A percentile compares a stretch with the other conserved stretches of the same genome.
These are phyloP conservation scores for Torulaspora globosa DNA, from an alignment of 1,139 yeast genomes.

Conservation along the genomic window DNA sequence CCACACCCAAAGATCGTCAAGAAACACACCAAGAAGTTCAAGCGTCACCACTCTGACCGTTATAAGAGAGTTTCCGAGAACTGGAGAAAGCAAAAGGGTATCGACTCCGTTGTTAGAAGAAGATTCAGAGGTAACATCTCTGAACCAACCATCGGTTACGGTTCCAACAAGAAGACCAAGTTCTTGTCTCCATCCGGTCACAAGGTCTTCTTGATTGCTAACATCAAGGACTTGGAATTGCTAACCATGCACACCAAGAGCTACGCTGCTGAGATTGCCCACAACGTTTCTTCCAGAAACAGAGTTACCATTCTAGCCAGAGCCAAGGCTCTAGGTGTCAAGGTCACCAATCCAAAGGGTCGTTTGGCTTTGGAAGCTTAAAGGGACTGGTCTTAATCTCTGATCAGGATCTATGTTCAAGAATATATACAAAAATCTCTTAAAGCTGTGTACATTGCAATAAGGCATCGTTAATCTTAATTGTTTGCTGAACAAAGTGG, in stretches of 20 bases:
- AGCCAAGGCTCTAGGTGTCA: slow-evolving; percentile 97
- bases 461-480: slow-evolving; percentile 9
- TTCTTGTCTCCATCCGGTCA: slow-evolving; percentile 96
- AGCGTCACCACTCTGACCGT: slow-evolving; percentile 99
- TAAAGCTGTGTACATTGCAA: slow-evolving; percentile 17
- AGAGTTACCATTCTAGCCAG: slow-evolving; percentile 94
- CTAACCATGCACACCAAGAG: slow-evolving; percentile 96
- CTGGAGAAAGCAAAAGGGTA: slow-evolving; percentile 99
- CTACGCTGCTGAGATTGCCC: slow-evolving; percentile 99
- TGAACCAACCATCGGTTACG: slow-evolving; percentile 99
- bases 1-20: slow-evolving; percentile 99
- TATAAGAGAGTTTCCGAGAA: slow-evolving; percentile 95
- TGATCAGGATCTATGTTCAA: slow-evolving; percentile 7
- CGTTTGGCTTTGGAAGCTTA: slow-evolving; percentile 98
- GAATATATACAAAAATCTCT: slow-evolving; percentile 13
- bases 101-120: slow-evolving; percentile 99
- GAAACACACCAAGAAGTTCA: slow-evolving; percentile 98
- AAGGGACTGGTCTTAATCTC: slow-evolving; percentile 24
- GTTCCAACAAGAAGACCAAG: slow-evolving; percentile 98
- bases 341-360: slow-evolving; percentile 99
- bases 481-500: neutral
- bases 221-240: slow-evolving; percentile 90
- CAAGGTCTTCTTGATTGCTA: slow-evolving; percentile 93
- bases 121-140: slow-evolving; percentile 99
- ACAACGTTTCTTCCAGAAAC: slow-evolving; percentile 97